phyloP scores from a whole-genome alignment of 768 basidiomycete genomes.

The Boletus vinaceobasis region DNA sequence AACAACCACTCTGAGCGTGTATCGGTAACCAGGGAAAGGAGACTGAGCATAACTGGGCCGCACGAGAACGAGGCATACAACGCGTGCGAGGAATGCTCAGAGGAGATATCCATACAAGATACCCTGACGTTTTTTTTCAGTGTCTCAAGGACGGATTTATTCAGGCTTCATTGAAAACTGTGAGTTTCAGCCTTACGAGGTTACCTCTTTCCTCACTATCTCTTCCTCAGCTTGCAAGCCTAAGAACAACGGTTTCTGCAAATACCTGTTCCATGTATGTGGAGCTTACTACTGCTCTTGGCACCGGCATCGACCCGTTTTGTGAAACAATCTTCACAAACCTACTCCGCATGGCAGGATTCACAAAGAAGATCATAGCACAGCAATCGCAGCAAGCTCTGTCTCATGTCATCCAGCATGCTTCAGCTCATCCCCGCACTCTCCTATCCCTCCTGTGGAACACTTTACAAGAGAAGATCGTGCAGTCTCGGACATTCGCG shows the following conservation, averaged over 20 bases:
- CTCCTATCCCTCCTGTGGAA: conserved; percentile 67
- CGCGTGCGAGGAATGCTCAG: conserved; percentile 87
- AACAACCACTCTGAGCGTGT: background rate
- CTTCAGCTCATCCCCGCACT: conserved; percentile 67
- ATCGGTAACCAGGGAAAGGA: conserved; percentile 75
- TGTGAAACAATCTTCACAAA: conserved; percentile 75
- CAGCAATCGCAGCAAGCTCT: conserved; percentile 79
- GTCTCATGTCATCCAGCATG: conserved; percentile 61
- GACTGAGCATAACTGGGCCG: conserved; percentile 93
- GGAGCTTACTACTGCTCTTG: conserved; percentile 69
- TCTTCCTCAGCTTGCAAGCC: conserved; percentile 64
- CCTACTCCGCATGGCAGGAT: conserved; percentile 79
- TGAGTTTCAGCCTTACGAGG: conserved; percentile 36
- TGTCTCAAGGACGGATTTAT: conserved; percentile 76
- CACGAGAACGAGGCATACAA: conserved; percentile 71
- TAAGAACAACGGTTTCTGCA: conserved; percentile 86
- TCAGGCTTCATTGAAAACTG: conserved; percentile 82
- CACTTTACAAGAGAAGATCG: conserved; percentile 75
- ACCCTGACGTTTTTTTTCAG: conserved; percentile 67
- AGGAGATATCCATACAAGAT: conserved; percentile 76
- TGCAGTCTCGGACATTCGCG: conserved; percentile 65
- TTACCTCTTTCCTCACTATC: background rate
- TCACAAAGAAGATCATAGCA: conserved; percentile 90
- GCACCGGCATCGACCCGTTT: conserved; percentile 68
- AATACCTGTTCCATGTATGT: conserved; percentile 75